A percentile compares a stretch with the other conserved stretches of the same genome.
These are phyloP conservation scores for Inga laurina DNA, from an alignment of 306 rosid genomes.

Conservation along the genomic window DNA sequence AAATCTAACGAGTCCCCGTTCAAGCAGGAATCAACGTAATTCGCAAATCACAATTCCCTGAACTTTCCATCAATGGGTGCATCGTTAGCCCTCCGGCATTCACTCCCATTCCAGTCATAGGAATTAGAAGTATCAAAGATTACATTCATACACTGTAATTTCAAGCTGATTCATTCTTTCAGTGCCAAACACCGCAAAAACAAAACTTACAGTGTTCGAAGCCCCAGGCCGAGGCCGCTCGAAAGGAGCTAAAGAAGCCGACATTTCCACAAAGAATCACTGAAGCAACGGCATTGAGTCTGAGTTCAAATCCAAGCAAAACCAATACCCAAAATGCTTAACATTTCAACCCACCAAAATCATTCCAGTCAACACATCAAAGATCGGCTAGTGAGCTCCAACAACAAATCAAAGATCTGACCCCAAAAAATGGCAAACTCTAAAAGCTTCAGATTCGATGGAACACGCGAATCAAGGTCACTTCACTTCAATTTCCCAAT, in stretches of 20 bases:
- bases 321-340: conserved; percentile 14
- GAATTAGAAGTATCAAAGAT: not conserved
- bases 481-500: not conserved
- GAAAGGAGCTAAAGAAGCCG: conserved; percentile 64
- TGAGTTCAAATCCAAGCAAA: conserved; percentile 18
- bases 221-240: conserved; percentile 63
- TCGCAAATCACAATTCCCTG: not conserved
- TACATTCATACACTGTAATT: not conserved
- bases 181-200: conserved; percentile 18
- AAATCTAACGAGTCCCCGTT: not conserved
- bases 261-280: conserved; percentile 49
- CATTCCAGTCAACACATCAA: conserved; percentile 21
- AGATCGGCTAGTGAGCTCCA: conserved; percentile 28
- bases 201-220: conserved; percentile 51
- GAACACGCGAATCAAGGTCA: not conserved
- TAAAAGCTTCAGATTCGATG: not conserved
- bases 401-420: conserved; percentile 29
- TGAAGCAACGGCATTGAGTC: conserved; percentile 30
- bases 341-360: conserved; percentile 29
- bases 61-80: not conserved
- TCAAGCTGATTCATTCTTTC: conserved; percentile 11
- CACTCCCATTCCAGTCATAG: not conserved
- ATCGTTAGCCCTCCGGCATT: not conserved
- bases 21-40: not conserved
- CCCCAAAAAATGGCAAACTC: not conserved